Percentiles rank a stretch among this genome's conserved stretches.
Evolutionary conservation across 129 eudicot genomes (phyloP).

Genomic region (Arctium minus): DNA sequence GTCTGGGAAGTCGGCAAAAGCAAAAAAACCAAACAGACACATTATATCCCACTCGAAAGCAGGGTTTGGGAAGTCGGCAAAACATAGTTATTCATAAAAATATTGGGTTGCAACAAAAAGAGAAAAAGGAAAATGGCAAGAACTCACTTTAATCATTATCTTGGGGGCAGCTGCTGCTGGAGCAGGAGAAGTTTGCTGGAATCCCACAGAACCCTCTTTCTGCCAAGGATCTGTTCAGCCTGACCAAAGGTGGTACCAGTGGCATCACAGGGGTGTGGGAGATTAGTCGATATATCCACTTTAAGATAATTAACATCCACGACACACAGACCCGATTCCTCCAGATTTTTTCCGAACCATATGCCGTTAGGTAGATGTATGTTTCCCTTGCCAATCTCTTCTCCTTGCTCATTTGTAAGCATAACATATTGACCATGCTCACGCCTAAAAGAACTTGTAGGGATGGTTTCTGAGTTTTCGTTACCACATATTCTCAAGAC

Average conservation of each 20-base stretch:
- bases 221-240: constrained; percentile 40
- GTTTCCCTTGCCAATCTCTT: constrained; percentile 55
- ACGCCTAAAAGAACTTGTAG: neutral
- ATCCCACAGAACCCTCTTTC: constrained; percentile 76
- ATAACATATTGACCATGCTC: constrained; percentile 53
- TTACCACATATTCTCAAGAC: constrained; percentile 2
- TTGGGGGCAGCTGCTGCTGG: constrained; percentile 18
- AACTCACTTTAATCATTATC: neutral
- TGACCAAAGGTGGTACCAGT: constrained; percentile 55
- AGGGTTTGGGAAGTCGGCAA: neutral
- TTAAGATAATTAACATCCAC: constrained; percentile 63
- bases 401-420: constrained; percentile 35
- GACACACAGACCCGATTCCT: constrained; percentile 51
- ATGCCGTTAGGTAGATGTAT: constrained; percentile 44
- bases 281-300: constrained; percentile 38
- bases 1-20: neutral
- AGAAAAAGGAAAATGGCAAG: neutral
- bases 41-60: neutral
- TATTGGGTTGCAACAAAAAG: neutral
- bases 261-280: constrained; percentile 56
- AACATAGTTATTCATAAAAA: neutral
- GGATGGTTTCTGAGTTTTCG: constrained; percentile 15
- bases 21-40: neutral
- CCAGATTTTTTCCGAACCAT: constrained; percentile 47
- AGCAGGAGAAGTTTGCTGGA: constrained; percentile 30